Evolutionary conservation across 2,329 filamentous ascomycete species (phyloP).

Genomic region (Phaeosphaeria sp.): DNA sequence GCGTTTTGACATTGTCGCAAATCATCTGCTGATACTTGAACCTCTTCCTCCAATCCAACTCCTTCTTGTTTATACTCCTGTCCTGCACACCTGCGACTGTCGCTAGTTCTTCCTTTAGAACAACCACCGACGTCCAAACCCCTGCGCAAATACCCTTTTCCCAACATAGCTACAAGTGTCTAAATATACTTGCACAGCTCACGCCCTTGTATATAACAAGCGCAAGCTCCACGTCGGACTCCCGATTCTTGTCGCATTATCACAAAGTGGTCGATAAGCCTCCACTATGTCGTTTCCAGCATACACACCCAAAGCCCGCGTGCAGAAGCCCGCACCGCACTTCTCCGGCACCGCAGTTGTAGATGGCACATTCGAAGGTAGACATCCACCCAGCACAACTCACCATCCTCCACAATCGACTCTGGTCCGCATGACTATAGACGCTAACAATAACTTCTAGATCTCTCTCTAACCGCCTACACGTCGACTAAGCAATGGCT

Average conservation of each 20-base stretch:
- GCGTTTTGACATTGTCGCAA: conserved; percentile 37
- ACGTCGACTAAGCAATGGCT: conserved; percentile 62
- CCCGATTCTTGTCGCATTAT: conserved; percentile 1
- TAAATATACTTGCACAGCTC: not conserved
- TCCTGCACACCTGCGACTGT: conserved; percentile 4
- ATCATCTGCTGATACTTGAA: conserved; percentile 37
- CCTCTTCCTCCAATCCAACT: not conserved
- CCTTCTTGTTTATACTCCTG: conserved; percentile 11
- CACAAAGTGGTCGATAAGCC: not conserved
- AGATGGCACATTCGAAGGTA: conserved; percentile 51
- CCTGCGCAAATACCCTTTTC: not conserved
- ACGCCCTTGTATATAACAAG: not conserved
- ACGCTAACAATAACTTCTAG: conserved; percentile 28
- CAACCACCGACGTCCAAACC: not conserved
- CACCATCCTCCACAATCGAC: not conserved
- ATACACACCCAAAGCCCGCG: conserved; percentile 48
- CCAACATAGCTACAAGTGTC: not conserved
- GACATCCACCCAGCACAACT: not conserved
- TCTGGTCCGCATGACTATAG: not conserved
- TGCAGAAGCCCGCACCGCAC: conserved; percentile 49
- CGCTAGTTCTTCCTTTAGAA: not conserved
- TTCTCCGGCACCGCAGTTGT: conserved; percentile 49
- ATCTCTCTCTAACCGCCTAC: conserved; percentile 49
- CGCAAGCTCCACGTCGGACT: conserved; percentile 3
- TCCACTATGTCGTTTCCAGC: conserved; percentile 39